These are phyloP conservation scores for Peziza echinospora DNA, from an alignment of 495 filamentous ascomycete species.

Conservation along the genomic window DNA sequence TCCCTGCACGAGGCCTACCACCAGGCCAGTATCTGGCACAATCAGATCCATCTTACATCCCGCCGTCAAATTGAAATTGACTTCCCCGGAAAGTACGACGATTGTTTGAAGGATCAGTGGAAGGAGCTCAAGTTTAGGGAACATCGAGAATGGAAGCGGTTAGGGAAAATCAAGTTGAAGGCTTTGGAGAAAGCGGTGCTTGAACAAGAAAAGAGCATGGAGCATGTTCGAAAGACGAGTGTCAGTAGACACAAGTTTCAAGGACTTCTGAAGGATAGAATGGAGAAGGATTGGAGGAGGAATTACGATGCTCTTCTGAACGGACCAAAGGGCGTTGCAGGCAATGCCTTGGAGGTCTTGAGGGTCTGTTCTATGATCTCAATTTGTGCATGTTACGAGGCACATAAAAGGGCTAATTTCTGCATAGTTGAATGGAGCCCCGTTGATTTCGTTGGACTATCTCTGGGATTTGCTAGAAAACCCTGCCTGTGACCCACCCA, in stretches of 20 bases:
- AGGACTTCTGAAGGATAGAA: background rate
- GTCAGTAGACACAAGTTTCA: background rate
- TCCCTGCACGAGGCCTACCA: background rate
- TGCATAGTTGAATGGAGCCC: background rate
- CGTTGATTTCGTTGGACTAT: background rate
- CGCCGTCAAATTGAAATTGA: background rate
- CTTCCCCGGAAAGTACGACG: background rate
- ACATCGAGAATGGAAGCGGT: background rate
- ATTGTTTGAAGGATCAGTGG: background rate
- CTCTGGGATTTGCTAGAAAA: background rate
- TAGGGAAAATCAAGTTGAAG: background rate
- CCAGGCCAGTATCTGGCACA: background rate
- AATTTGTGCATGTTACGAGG: no score
- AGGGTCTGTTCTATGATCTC: background rate
- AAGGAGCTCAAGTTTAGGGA: background rate
- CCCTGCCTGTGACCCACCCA: background rate
- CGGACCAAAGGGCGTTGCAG: background rate
- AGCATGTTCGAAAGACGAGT: background rate
- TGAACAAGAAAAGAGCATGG: background rate
- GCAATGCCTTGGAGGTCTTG: background rate
- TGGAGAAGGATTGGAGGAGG: background rate
- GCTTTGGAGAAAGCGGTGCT: background rate
- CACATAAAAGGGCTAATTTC: no score
- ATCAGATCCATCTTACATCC: background rate
- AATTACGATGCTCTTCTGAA: background rate